Percentiles rank a stretch among this genome's conserved stretches.
Conservation (phyloP, 176 grass and related monocot genomes). For the Neostapfia colusana region DNA sequence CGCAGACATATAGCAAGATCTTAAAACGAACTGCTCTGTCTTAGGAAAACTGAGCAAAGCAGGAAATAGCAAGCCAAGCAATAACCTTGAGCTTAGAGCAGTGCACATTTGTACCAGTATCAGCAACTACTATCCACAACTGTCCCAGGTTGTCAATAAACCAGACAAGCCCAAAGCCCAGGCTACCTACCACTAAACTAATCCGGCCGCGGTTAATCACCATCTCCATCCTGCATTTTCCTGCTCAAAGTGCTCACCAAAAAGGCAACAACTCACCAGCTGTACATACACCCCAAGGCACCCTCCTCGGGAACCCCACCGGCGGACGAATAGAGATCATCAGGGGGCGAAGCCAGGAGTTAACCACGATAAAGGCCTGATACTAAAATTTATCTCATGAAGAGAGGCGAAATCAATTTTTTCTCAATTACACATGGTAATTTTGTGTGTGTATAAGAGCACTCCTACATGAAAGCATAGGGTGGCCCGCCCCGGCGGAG, state of each 20-base stretch:
- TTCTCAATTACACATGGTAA: too few species aligned
- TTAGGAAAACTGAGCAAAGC: background rate
- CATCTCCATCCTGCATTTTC: background rate
- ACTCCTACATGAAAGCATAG: too few species aligned
- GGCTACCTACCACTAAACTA: constrained; percentile 10
- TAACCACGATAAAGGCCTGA: too few species aligned
- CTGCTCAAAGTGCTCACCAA: constrained; percentile 8
- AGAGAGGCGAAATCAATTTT: too few species aligned
- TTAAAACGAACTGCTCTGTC: background rate
- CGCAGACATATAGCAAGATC: background rate
- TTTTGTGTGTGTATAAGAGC: too few species aligned
- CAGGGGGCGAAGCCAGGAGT: too few species aligned
- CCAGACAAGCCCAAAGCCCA: background rate
- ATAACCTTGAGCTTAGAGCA: background rate
- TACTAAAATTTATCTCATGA: too few species aligned
- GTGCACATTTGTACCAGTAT: constrained; percentile 12
- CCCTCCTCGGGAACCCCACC: constrained; percentile 22
- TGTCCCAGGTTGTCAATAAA: background rate
- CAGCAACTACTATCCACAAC: background rate
- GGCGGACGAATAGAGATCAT: background rate
- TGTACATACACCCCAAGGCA: background rate
- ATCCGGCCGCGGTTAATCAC: background rate
- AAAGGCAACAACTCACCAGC: constrained; percentile 35
- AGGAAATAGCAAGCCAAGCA: background rate
- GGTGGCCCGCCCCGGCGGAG: background rate